Evolutionary conservation across 148 eudicot genomes (phyloP).

Genomic region (Pharnaceum exiguum): DNA sequence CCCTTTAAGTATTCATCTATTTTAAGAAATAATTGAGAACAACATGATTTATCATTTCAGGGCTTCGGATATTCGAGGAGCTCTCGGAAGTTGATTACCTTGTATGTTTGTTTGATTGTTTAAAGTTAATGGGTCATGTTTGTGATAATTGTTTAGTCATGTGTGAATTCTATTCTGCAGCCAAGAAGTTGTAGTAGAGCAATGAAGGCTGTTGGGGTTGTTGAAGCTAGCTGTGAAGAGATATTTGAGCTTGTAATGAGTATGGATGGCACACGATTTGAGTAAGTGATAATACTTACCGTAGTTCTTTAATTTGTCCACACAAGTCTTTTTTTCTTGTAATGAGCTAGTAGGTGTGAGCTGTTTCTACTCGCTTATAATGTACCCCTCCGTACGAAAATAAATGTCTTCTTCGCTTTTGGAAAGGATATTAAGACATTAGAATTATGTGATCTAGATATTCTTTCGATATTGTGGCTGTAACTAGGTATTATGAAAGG

Average conservation of each 20-base stretch:
- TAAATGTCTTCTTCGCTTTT: no score
- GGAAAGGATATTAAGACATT: no score
- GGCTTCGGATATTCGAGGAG: conserved; percentile 98
- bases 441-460: no score
- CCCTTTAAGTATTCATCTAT: conserved; percentile 4
- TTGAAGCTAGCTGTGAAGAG: conserved; percentile 96
- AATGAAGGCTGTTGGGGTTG: conserved; percentile 99
- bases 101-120: conserved; percentile 41
- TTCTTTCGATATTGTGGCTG: no score
- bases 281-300: conserved; percentile 48
- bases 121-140: conserved; percentile 1
- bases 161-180: conserved; percentile 35
- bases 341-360: background rate
- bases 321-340: background rate
- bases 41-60: conserved; percentile 36
- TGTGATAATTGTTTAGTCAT: conserved; percentile 9
- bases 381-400: no score
- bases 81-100: conserved; percentile 92
- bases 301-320: background rate
- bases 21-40: background rate
- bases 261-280: conserved; percentile 96
- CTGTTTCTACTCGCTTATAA: conserved; percentile 2
- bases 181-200: conserved; percentile 99
- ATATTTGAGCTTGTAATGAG: conserved; percentile 97
- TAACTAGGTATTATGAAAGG: no score